Conservation (phyloP, 2,329 filamentous ascomycete genomes). For the Diplodia mutila region DNA sequence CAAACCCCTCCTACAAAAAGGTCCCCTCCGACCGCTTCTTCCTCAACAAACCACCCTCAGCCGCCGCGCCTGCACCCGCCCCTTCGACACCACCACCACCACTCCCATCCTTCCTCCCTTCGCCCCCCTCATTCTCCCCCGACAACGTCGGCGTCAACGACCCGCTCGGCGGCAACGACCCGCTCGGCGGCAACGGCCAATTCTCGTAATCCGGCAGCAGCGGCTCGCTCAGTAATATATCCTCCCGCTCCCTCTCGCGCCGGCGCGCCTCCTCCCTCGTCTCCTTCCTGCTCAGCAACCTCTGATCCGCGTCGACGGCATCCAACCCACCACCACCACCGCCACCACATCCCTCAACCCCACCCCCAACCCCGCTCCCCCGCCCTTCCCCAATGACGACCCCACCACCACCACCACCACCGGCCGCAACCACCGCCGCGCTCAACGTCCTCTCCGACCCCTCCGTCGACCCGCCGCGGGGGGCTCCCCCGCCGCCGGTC, state of each 20-base stretch:
- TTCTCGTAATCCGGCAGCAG: conserved; percentile 12
- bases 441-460: background rate
- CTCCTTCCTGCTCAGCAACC: background rate
- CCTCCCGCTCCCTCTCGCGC: background rate
- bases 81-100: background rate
- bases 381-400: no score
- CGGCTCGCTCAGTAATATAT: background rate
- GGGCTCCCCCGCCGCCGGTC: no score
- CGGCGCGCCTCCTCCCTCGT: background rate
- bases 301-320: no score
- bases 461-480: background rate
- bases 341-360: background rate
- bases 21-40: background rate
- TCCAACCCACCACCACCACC: background rate
- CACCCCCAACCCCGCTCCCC: no score
- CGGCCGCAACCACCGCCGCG: no score
- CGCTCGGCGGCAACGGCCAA: conserved; percentile 15
- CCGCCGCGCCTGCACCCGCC: background rate
- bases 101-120: background rate
- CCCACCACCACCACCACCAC: no score
- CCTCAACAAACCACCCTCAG: background rate
- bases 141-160: no score
- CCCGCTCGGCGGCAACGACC: background rate
- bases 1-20: background rate
- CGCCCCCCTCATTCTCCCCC: background rate